Evolutionary conservation across 192 early-diverging fungal species (phyloP), one percentile per base, ranked within the genome.

Genomic region (Spizellomyces punctatus): DNA sequence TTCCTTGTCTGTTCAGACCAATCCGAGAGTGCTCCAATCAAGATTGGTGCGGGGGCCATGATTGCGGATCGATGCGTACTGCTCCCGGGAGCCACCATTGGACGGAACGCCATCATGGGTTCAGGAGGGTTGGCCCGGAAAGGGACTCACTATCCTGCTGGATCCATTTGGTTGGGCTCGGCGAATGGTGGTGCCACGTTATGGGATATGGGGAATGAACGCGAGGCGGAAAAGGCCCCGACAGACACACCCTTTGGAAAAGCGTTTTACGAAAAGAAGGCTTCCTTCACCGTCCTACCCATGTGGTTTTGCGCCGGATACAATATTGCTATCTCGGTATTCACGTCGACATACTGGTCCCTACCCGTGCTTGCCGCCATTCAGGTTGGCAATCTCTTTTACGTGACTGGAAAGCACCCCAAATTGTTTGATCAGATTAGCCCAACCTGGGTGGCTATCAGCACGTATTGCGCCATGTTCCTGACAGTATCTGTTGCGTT

Each of bases 211-310:
- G 27, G 27, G 3, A 36, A 36, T 36, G 27, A 36, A 36, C 27
- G 27, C 27, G 27, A 36, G 27, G 27, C 27, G 27, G 27, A 36
- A 36, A 36, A 36, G 27, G 27, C 52, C 52, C 42, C 62, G 10
- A 45, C 82, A 10, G 19, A 71, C 56, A 74, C 72, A 48, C 82
- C 82, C 36, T 83, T 83, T 66, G 82, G 79, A 22, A 68, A 66
- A 55, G 79, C 82, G 7, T 83, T 83, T 62, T 83, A 79, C 59
- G 52, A 75, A 27, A 63, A 64, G 22, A 64, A 79, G 44, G 82
- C 82, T 10, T 46, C 46, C 10, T 83, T 63, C 64, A 49, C 16
- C 22, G 79, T 81, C 8, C 48, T 71, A 36, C 27, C 27, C 27
- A 36, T 36, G 27, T 36, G 27, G 27, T 36, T 36, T 3, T 36